A percentile compares a stretch with the other conserved stretches of the same genome.
phyloP scores from a whole-genome alignment of 1,284 basidiomycete species.

The Microbotryum silenes-acaulis region DNA sequence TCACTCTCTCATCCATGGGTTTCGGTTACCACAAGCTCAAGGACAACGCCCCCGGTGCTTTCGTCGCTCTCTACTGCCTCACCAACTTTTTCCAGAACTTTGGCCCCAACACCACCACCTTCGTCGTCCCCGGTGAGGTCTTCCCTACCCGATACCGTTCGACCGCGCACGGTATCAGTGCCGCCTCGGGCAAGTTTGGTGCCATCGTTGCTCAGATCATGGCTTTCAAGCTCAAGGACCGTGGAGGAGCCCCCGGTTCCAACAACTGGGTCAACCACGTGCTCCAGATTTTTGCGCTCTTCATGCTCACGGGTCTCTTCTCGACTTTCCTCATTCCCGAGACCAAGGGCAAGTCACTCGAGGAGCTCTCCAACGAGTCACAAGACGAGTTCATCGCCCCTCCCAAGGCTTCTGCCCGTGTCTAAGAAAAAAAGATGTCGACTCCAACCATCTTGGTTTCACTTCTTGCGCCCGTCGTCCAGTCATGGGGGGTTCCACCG shows the following conservation, averaged over 20 bases:
- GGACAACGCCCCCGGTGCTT: conserved; percentile 50
- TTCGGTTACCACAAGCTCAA: conserved; percentile 64
- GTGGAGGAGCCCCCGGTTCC: conserved; percentile 16
- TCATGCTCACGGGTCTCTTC: conserved; percentile 68
- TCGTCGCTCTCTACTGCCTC: conserved; percentile 69
- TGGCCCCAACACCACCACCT: conserved; percentile 75
- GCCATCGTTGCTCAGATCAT: conserved; percentile 69
- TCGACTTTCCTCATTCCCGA: conserved; percentile 68
- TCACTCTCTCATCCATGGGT: conserved; percentile 46
- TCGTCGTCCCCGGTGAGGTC: conserved; percentile 68
- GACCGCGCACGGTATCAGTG: conserved; percentile 75
- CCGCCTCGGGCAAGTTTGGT: conserved; percentile 65
- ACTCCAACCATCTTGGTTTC: no score
- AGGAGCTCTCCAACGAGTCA: conserved; percentile 46
- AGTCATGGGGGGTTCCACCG: neutral
- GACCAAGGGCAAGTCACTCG: conserved; percentile 60
- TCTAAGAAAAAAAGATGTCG: no score
- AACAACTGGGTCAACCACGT: conserved; percentile 38
- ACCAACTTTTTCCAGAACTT: conserved; percentile 49
- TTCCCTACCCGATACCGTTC: conserved; percentile 63
- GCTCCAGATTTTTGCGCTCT: conserved; percentile 62
- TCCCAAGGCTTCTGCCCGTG: neutral
- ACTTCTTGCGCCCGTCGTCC: neutral
- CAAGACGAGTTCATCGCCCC: conserved; percentile 30
- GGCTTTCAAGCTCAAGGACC: conserved; percentile 31